Base-by-base conservation (phyloP, 768 basidiomycete species). In the Obba rivulosa region DNA sequence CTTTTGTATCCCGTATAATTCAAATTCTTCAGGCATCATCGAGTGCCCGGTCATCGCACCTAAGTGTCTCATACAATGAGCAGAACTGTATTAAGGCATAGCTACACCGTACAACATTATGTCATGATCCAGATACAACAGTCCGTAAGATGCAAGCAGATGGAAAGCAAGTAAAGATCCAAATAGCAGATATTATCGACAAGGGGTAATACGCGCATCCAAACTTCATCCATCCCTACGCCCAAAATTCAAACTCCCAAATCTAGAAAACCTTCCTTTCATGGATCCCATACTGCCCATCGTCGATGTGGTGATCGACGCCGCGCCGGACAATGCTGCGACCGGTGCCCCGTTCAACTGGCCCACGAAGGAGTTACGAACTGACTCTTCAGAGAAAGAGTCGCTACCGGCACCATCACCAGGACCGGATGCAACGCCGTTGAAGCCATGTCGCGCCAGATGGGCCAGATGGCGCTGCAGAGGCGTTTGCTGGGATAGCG, bases 401-500 rank as follows among this genome's bases (percentile, higher is more conserved):
- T 84, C 83, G 50, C 74, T 76, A 1, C 73, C 78, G 34, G 66
- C 49, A 22, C 54, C 68, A 38, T 88, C 87, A 3, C 79, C 80
- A 34, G 86, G 87, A 7, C 85, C 85, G 1, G 85, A 87, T 22
- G 88, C 77, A 4, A 92, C 83, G 1, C 85, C 88, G 39, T 81
- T 84, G 65, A 92, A 85, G 9, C 90, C 90, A 59, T 92, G 87
- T 22, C 86, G 77, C 16, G 89, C 80, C 5, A 92, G 73, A 54
- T 91, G 83, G 4, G 88, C 90, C 0, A 92, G 74, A 52, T 90
- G 85, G 16, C 85, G 75, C 55, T 91, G 88, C 17, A 92, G 69
- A 2, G 85, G 85, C 0, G 90, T 90, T 56, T 82, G 82, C 54
- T 82, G 82, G 45, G 65, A 55, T 22, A 70, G 58, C 4, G 51